Evolutionary conservation across 2,329 filamentous ascomycete genomes (phyloP).

Genomic region (Stachybotrys echinatus): DNA sequence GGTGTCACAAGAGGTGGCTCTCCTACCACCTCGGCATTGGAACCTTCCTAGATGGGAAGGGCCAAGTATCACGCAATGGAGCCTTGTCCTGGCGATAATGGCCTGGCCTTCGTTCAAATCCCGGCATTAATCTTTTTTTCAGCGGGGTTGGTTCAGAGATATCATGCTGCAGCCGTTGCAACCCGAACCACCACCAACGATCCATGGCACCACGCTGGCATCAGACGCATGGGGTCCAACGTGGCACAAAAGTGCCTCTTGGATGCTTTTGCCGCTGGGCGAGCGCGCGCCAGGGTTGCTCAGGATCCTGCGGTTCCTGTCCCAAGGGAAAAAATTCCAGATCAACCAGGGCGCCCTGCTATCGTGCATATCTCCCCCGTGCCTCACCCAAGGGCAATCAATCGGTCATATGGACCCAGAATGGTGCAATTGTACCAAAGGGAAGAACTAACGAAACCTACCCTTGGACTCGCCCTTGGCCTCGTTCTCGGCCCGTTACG

Average conservation of each 20-base stretch:
- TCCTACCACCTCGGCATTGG: background rate
- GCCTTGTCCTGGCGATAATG: background rate
- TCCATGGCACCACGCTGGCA: too few relatives aligned
- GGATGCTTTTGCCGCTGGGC: too few relatives aligned
- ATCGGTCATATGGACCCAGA: background rate
- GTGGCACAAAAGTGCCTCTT: too few relatives aligned
- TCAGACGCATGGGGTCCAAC: too few relatives aligned
- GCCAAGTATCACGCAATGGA: slow-evolving; percentile 3
- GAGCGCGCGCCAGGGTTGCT: too few relatives aligned
- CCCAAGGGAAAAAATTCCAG: too few relatives aligned
- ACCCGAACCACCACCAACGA: background rate
- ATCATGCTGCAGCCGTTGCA: background rate
- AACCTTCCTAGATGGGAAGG: slow-evolving; percentile 1
- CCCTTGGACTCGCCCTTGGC: too few relatives aligned
- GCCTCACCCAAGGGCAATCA: background rate
- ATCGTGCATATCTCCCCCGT: background rate
- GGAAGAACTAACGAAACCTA: too few relatives aligned
- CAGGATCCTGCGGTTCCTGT: too few relatives aligned
- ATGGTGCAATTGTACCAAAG: background rate
- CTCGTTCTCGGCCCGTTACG: too few relatives aligned
- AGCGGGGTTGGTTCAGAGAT: background rate
- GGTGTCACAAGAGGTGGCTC: background rate
- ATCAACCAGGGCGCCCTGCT: background rate
- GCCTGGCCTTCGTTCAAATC: background rate
- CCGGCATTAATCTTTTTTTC: background rate